Evolutionary conservation across 2,329 filamentous ascomycete genomes (phyloP), one percentile per base, ranked within the genome.

Genomic region (Didymella exigua): DNA sequence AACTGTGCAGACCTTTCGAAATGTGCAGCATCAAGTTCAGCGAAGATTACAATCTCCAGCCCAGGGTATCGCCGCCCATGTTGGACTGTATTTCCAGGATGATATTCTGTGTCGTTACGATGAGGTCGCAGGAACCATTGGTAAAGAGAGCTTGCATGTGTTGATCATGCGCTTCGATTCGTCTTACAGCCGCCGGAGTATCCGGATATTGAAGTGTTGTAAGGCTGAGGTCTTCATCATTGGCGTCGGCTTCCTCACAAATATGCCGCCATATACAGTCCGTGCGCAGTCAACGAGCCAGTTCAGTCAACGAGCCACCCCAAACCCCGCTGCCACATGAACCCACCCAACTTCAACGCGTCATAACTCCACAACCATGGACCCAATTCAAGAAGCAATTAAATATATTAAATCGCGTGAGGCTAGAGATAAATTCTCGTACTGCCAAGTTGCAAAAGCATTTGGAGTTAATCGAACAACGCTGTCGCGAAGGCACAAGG

Each of bases 11-110:
- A 7, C 34, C 42, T 36, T 21, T 34, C 1, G 49, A 53, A 16
- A 53, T 53, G 29, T 53, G 42, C 18, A 46, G 13, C 49, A 47
- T 53, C n/a, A 47, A 36, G 9, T 47, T 53, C 27, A 53, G 36
- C 27, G 42, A 34, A 9, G 42, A 53, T 27, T 47, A 47, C n/a
- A 53, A 11, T 21, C 49, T 53, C 49, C 49, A 53, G 18, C 36
- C 42, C 23, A 53, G 18, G 9, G 49, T 47, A 6, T 53, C 42
- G 7, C 42, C 42, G 24, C 36, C 42, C 42, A 47, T 41, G 21
- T 38, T 47, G 24, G 47, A 47, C 2, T 53, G 42, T 33, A 53
- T 53, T 36, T 53, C 49, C n/a, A 23, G 16, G 8, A 33, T 36
- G 36, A 53, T 36, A 8, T 14, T 29, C 23, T 53, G 49, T 4